phyloP scores from a whole-genome alignment of 1,139 yeast species.

The Arxiozyma telluris region DNA sequence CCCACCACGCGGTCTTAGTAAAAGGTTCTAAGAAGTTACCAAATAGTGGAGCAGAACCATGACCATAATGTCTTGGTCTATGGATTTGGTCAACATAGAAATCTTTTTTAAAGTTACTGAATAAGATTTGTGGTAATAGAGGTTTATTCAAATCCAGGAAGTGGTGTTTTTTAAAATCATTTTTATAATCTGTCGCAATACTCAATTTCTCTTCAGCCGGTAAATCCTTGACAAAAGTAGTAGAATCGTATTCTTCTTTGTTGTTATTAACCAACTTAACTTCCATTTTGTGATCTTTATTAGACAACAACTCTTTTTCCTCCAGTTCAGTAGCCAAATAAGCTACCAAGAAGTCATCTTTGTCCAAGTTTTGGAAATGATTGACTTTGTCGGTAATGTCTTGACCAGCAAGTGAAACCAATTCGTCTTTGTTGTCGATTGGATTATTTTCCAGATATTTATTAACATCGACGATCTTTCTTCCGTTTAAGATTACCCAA shows the following conservation, averaged over 20 bases:
- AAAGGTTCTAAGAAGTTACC: conserved; percentile 69
- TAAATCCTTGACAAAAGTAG: conserved; percentile 47
- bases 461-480: conserved; percentile 79
- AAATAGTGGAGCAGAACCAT: conserved; percentile 84
- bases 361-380: conserved; percentile 80
- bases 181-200: conserved; percentile 66
- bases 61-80: conserved; percentile 88
- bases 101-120: conserved; percentile 67
- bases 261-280: conserved; percentile 28
- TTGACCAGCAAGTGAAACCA: conserved; percentile 70
- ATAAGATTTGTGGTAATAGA: conserved; percentile 66
- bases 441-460: conserved; percentile 77
- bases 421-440: conserved; percentile 60
- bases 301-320: conserved; percentile 42
- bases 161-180: conserved; percentile 67
- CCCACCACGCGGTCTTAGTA: conserved; percentile 66
- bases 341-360: conserved; percentile 60
- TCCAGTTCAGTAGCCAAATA: conserved; percentile 56
- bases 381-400: conserved; percentile 74
- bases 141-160: conserved; percentile 83
- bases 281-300: conserved; percentile 34
- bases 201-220: conserved; percentile 66
- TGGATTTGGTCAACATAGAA: conserved; percentile 94
- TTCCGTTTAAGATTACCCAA: conserved; percentile 68
- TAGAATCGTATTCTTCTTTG: conserved; percentile 35